Conservation (phyloP, 805 yeast genomes). For the Wickerhamomyces alni region DNA sequence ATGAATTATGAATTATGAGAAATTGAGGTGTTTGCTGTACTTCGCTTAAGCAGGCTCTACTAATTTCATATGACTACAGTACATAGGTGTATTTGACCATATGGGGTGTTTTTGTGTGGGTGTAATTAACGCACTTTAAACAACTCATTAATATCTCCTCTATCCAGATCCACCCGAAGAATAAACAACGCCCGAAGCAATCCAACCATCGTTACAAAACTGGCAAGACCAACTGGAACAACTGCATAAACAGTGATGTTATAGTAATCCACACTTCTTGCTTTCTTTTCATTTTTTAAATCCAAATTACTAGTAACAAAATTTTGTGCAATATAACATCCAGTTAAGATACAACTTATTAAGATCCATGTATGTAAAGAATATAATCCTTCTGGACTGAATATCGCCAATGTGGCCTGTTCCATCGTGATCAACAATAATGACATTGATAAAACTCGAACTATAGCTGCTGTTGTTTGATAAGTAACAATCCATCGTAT, state of each 20-base stretch:
- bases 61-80: no score
- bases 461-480: conserved; percentile 80
- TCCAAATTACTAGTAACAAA: conserved; percentile 77
- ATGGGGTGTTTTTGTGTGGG: no score
- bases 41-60: no score
- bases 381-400: conserved; percentile 67
- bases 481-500: conserved; percentile 92
- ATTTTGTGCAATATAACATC: conserved; percentile 76
- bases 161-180: conserved; percentile 54
- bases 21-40: no score
- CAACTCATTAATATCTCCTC: conserved; percentile 6
- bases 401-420: conserved; percentile 57
- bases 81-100: no score
- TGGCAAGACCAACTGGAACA: conserved; percentile 95
- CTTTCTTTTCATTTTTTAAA: conserved; percentile 25
- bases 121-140: no score
- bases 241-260: conserved; percentile 93
- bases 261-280: conserved; percentile 75
- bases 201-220: conserved; percentile 88
- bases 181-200: conserved; percentile 70
- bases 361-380: conserved; percentile 87
- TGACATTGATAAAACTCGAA: conserved; percentile 80
- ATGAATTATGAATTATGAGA: no score
- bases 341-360: conserved; percentile 78
- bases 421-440: conserved; percentile 65